These are phyloP conservation scores for Oehlia diaphana DNA, from an alignment of 192 early-diverging fungal genomes.

Conservation along the genomic window DNA sequence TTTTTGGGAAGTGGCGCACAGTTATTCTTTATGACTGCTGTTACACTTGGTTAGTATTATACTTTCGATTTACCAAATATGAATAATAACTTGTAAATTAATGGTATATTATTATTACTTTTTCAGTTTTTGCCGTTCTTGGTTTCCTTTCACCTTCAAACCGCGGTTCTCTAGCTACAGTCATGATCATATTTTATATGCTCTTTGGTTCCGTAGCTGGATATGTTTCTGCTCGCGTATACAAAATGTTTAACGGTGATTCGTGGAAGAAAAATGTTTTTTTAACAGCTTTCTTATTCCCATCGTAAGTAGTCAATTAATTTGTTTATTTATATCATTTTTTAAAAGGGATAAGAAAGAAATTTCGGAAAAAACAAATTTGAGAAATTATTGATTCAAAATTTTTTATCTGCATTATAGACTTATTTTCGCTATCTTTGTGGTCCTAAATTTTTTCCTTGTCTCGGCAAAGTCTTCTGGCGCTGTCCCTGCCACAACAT, in stretches of 20 bases:
- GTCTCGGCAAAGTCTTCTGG: constrained; percentile 79
- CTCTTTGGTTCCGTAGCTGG: constrained; percentile 86
- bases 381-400: not conserved
- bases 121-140: constrained; percentile 82
- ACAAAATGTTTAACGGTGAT: constrained; percentile 93
- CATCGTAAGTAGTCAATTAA: constrained; percentile 48
- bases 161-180: constrained; percentile 90
- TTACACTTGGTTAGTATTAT: constrained; percentile 52
- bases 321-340: not conserved
- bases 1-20: constrained; percentile 85
- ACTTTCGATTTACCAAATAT: not conserved
- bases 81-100: not conserved
- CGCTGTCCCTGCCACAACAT: constrained; percentile 86
- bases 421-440: constrained; percentile 57
- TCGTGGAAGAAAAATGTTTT: constrained; percentile 84
- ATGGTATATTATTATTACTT: not conserved
- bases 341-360: not conserved
- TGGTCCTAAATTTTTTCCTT: constrained; percentile 84
- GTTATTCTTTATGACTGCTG: constrained; percentile 70
- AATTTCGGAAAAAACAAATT: too few species aligned
- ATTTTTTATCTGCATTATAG: constrained; percentile 29
- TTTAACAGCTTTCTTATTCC: constrained; percentile 81
- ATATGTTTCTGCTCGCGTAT: constrained; percentile 83
- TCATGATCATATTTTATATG: constrained; percentile 93
- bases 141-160: constrained; percentile 92